Evolutionary conservation across 1,139 yeast genomes (phyloP), one percentile per base, ranked within the genome.

Genomic region (Yamadazyma oceani): DNA sequence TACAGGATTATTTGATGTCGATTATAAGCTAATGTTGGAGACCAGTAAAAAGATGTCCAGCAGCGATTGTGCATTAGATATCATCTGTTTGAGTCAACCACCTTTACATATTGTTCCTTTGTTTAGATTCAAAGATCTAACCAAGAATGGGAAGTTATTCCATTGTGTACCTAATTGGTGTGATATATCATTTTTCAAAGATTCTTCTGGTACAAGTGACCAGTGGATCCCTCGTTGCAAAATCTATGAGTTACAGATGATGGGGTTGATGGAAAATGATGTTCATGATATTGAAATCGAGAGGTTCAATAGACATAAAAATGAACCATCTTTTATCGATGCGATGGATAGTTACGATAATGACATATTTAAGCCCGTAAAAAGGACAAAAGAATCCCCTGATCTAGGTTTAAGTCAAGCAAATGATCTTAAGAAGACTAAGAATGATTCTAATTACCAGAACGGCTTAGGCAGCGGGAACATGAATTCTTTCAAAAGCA

Each of bases 191-290:
- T 92, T 85, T 53, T 92, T 94, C 84, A 78, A 76, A 38, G 86
- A 82, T 25, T 49, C 51, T 14, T 47, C 62, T 10, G 57, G 69
- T n/a, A 66, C 58, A 14, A 61, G 70, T 13, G 70, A 71, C 30
- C 86, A 83, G 49, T 92, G 97, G 97, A 77, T 84, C 19, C 97
- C 98, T 1, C 69, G 95, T 25, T 89, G 97, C 59, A 89, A 88
- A 54, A 89, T 94, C 35, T 90, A 92, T 57, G 97, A 90, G 51
- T 64, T 94, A 16, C 98, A 92, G 58, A 94, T 92, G 97, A 90
- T 90, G 95, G 98, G 97, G 0, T 78, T 90, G 5, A 88, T 90
- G 84, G 97, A 90, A 50, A 87, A 85, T 50, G 97, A 90, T 53
- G 70, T 82, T 35, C 79, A 79, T 47, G 77, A 82, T 7, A 75